phyloP scores from a whole-genome alignment of 108 stramenopile species.

The Poteriospumella lacustris region DNA sequence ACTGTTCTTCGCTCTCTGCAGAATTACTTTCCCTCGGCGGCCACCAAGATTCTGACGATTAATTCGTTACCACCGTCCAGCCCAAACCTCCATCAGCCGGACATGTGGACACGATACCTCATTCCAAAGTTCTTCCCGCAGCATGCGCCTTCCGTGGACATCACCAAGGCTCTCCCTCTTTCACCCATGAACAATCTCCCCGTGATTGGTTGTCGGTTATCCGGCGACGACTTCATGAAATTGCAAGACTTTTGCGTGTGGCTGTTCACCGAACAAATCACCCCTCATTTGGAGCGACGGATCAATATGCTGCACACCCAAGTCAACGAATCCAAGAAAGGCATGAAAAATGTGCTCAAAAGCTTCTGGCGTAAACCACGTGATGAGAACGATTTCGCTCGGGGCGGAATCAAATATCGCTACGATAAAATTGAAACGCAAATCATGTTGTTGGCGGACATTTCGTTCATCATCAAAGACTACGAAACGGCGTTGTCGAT shows the following conservation, averaged over 20 bases:
- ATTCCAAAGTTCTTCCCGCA: conserved; percentile 20
- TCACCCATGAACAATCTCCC: too few species aligned
- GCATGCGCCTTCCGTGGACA: neutral
- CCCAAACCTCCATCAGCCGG: conserved; percentile 25
- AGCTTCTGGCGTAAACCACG: conserved; percentile 27
- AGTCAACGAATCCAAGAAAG: conserved; percentile 18
- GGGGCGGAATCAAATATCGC: conserved; percentile 9
- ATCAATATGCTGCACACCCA: neutral
- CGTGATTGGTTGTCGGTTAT: conserved; percentile 13
- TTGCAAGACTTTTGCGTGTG: conserved; percentile 14
- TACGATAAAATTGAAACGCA: conserved; percentile 25
- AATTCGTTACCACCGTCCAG: neutral
- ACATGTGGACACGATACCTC: conserved; percentile 5
- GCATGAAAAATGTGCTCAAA: conserved; percentile 23
- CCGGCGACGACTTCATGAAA: conserved; percentile 19
- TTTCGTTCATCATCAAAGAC: conserved; percentile 15
- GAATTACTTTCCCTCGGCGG: neutral
- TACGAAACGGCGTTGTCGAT: conserved; percentile 23
- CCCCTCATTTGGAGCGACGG: conserved; percentile 12
- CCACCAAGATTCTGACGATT: conserved; percentile 11
- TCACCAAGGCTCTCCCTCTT: too few species aligned
- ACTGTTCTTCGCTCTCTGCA: neutral
- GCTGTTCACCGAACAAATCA: conserved; percentile 3
- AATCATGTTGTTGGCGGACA: conserved; percentile 13
- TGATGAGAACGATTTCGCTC: neutral